These are phyloP conservation scores for Candida coquimbonensis DNA, from an alignment of 805 yeast genomes.

Conservation along the genomic window DNA sequence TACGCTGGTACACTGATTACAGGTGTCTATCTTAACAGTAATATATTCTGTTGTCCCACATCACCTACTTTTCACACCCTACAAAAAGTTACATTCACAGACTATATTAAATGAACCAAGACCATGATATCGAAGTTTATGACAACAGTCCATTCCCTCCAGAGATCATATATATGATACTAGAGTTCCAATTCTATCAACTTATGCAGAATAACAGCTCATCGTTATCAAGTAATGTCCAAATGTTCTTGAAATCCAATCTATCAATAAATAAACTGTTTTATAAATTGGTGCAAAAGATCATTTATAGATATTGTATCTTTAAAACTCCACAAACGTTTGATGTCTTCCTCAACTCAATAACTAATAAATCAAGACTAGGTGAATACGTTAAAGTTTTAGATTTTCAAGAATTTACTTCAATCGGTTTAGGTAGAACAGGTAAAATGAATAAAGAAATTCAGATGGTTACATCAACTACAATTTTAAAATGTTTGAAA, in stretches of 20 bases:
- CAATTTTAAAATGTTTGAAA: conserved; percentile 56
- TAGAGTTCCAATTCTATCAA: conserved; percentile 48
- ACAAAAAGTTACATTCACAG: too few species aligned
- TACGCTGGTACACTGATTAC: too few species aligned
- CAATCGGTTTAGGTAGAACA: conserved; percentile 84
- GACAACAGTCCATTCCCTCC: conserved; percentile 35
- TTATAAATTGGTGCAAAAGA: conserved; percentile 48
- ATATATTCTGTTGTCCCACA: too few species aligned
- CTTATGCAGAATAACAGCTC: conserved; percentile 42
- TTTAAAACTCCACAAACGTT: conserved; percentile 79
- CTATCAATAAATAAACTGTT: conserved; percentile 52
- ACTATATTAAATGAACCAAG: background rate
- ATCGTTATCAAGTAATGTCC: conserved; percentile 44
- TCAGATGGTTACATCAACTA: conserved; percentile 77
- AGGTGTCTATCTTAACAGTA: too few species aligned
- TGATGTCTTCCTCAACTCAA: conserved; percentile 56
- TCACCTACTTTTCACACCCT: too few species aligned
- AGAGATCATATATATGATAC: conserved; percentile 47
- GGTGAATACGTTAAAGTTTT: conserved; percentile 64
- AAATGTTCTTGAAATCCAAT: conserved; percentile 43
- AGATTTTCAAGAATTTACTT: conserved; percentile 84
- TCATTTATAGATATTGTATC: conserved; percentile 58
- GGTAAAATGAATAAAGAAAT: conserved; percentile 86
- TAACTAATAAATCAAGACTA: conserved; percentile 37
- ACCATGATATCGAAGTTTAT: background rate